These are phyloP conservation scores for Cicer pinnatifidum DNA, from an alignment of 306 rosid species.

Conservation along the genomic window DNA sequence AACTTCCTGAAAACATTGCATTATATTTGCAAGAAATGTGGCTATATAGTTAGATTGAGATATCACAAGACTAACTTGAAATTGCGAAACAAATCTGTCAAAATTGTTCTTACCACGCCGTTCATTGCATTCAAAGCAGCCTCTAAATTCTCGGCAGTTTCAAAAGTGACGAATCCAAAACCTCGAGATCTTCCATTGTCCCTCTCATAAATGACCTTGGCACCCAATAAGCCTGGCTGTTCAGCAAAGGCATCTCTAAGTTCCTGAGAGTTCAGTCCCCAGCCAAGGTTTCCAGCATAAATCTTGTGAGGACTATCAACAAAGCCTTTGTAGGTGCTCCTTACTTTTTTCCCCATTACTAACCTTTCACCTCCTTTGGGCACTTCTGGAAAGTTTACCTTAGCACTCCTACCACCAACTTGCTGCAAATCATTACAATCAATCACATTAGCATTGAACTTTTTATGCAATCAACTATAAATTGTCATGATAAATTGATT, in stretches of 20 bases:
- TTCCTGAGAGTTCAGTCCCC: constrained; percentile 76
- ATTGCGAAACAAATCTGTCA: constrained; percentile 22
- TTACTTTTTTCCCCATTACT: constrained; percentile 64
- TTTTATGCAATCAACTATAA: neutral
- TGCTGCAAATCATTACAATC: constrained; percentile 60
- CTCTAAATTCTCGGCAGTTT: constrained; percentile 65
- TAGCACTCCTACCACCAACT: constrained; percentile 79
- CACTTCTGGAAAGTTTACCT: constrained; percentile 92
- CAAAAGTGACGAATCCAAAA: constrained; percentile 82
- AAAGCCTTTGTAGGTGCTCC: constrained; percentile 62
- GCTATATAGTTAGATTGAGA: constrained; percentile 7
- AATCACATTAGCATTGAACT: constrained; percentile 34
- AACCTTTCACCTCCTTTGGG: constrained; percentile 93
- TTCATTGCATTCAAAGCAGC: constrained; percentile 72
- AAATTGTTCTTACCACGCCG: constrained; percentile 74
- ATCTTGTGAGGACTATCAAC: constrained; percentile 85
- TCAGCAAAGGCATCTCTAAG: constrained; percentile 77
- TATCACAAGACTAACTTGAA: neutral
- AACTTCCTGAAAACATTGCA: constrained; percentile 64
- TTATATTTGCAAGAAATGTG: constrained; percentile 17
- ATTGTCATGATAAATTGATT: neutral
- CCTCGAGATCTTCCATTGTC: constrained; percentile 80
- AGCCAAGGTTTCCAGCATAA: constrained; percentile 92
- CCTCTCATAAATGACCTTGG: constrained; percentile 84
- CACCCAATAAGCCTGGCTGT: constrained; percentile 82